These are phyloP conservation scores for Penicillium canescens DNA, from an alignment of 495 filamentous ascomycete species.

Conservation along the genomic window DNA sequence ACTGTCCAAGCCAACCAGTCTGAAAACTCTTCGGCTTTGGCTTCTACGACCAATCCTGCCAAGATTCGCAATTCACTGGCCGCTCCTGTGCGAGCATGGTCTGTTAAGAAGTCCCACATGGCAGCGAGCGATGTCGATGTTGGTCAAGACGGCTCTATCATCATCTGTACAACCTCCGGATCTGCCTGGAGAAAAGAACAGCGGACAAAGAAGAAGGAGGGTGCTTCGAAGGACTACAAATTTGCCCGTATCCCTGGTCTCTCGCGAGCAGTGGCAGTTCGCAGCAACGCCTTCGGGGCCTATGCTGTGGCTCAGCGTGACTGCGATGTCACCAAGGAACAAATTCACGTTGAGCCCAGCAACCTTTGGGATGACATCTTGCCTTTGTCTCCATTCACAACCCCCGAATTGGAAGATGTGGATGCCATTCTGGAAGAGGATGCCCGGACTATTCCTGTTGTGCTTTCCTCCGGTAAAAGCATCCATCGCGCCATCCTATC, in stretches of 20 bases:
- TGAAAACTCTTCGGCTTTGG: conserved; percentile 56
- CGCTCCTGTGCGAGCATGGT: conserved; percentile 76
- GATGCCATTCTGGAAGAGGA: conserved; percentile 21
- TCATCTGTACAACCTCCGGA: conserved; percentile 87
- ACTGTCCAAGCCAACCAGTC: conserved; percentile 70
- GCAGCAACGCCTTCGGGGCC: conserved; percentile 83
- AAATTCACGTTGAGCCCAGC: conserved; percentile 62
- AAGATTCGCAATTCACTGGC: conserved; percentile 81
- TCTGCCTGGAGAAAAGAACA: conserved; percentile 88
- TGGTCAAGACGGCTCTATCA: conserved; percentile 91
- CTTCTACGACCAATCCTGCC: conserved; percentile 85
- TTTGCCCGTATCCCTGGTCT: conserved; percentile 86
- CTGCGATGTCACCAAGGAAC: conserved; percentile 75
- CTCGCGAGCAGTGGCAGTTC: conserved; percentile 77
- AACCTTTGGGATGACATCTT: conserved; percentile 74
- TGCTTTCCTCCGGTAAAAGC: conserved; percentile 22
- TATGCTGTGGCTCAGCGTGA: conserved; percentile 88
- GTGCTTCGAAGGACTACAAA: conserved; percentile 76
- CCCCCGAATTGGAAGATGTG: conserved; percentile 14
- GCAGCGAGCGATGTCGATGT: conserved; percentile 84
- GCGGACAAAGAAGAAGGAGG: conserved; percentile 75
- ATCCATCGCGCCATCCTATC: conserved; percentile 49
- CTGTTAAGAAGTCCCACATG: conserved; percentile 75
- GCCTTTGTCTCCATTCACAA: conserved; percentile 62
- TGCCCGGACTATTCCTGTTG: conserved; percentile 1